Evolutionary conservation across 2,329 filamentous ascomycete genomes (phyloP), one percentile per base, ranked within the genome.

Genomic region (Mycosphaerella sp.): DNA sequence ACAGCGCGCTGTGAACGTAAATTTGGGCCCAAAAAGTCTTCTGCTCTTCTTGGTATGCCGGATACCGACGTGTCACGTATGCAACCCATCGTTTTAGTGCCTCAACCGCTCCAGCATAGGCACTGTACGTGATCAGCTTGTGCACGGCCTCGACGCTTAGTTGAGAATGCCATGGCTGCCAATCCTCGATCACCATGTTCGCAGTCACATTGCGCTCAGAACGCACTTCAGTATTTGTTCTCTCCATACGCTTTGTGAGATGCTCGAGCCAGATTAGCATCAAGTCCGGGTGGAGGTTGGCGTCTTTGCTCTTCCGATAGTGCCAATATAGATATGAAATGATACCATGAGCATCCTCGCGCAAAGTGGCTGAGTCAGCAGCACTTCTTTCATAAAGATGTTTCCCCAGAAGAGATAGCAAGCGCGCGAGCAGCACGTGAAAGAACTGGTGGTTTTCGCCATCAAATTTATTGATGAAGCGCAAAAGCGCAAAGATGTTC

Each of bases 1-100:
- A 86, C 44, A 80, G 73, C 50, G 80, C 78, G 1, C 88, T 84
- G 68, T 91, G 81, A 0, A 84, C 85, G 57, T 86, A 81, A 36
- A 94, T 73, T 2, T 89, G 71, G 41, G 81, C 79, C 58, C 59
- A 63, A 12, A 66, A 57, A 3, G 51, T 48, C 35, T 50, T 34
- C n/a, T 49, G 48, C 40, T 59, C 52, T 12, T 62, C 53, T 27
- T 43, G 36, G 36, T 61, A 62, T 2, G 32, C 43, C 13, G 60
- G 56, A 39, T 59, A 62, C 12, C 55, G 50, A 17, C 39, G 42
- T n/a, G 48, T 43, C 9, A 70, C 55, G 14, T 68, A 62, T 3
- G 65, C 54, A 34, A 70, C 64, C 50, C 65, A 67, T 37, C 64
- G 45, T 18, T 68, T 52, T 10, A 73, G 69, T 14, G 50, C 55